These are phyloP conservation scores for Geotrichum carabidarum DNA, from an alignment of 1,139 yeast genomes.

Conservation along the genomic window DNA sequence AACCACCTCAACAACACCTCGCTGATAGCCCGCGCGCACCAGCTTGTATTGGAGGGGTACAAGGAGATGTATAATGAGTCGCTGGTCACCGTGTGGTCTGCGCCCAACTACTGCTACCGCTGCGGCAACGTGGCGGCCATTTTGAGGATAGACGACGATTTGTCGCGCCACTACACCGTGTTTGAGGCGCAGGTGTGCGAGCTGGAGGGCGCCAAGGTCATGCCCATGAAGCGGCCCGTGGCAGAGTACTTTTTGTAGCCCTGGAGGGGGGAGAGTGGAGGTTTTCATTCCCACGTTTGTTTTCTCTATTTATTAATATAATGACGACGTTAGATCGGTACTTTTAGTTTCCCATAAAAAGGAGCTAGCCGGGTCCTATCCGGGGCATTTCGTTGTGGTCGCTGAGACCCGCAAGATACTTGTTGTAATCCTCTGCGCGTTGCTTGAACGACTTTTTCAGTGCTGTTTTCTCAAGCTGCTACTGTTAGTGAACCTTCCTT, in stretches of 20 bases:
- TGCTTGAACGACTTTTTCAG: conserved; percentile 27
- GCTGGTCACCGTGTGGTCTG: conserved; percentile 88
- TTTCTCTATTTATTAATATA: neutral
- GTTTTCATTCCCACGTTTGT: neutral
- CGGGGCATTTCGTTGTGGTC: conserved; percentile 33
- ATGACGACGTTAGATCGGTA: neutral
- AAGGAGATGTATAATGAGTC: conserved; percentile 82
- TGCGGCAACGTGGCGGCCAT: conserved; percentile 96
- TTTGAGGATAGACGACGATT: conserved; percentile 65
- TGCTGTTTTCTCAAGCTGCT: conserved; percentile 21
- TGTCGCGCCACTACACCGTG: conserved; percentile 68
- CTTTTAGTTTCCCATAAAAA: neutral
- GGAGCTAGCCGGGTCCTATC: conserved; percentile 21
- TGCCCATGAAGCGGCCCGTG: conserved; percentile 65
- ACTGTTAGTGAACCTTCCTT: neutral
- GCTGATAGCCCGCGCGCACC: conserved; percentile 94
- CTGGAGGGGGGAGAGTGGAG: neutral
- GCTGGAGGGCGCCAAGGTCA: conserved; percentile 46
- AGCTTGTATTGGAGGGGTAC: conserved; percentile 94
- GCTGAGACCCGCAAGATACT: conserved; percentile 25
- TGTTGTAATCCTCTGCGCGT: conserved; percentile 28
- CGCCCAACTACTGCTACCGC: conserved; percentile 91
- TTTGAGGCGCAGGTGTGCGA: conserved; percentile 79
- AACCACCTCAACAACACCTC: conserved; percentile 72
- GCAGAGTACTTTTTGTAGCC: conserved; percentile 65